Evolutionary conservation across 305 asterid genomes (phyloP), one percentile per base, ranked within the genome.

Genomic region (Fraxinus xanthoxyloides): DNA sequence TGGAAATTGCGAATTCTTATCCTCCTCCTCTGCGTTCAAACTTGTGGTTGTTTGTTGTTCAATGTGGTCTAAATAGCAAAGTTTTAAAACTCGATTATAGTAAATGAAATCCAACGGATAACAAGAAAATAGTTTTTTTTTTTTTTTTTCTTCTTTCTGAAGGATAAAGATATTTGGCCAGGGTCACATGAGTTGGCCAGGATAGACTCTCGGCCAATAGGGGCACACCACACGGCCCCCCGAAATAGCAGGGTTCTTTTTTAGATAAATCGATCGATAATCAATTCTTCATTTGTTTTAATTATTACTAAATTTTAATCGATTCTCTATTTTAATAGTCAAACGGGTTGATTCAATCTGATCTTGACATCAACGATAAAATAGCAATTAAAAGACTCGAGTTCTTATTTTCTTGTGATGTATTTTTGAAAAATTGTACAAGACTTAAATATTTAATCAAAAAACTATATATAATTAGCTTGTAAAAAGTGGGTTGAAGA

Each of bases 1-100:
- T 3, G 85, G 83, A 38, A 81, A 82, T 63, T 75, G 85, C 43
- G 24, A 81, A 65, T 30, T 77, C 76, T 80, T 31, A 31, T 70
- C 43, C 75, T 13, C 13, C 75, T 4, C 75, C 30, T 30, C 75
- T 69, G 75, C 38, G 40, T 69, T 69, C 72, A 24, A 63, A 61
- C 75, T 10, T 26, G 40, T 24, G 38, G n/a, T 7, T n/a, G 12
- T 15, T 72, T 17, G 76, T 32, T 31, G 40, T 69, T 69, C 23
- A 13, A 30, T 8, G 23, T 5, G 38, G 3, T 15, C 5, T 32
- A 48, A 48, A 48, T 15, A 51, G 2, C 3, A 56, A 54, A 54
- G 61, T 51, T 51, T 17, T 51, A 4, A 51, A 51, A 17, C 21
- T 51, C 61, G 3, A 51, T 51, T 51, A 56, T 26, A 56, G 26